Evolutionary conservation across 2,329 filamentous ascomycete species (phyloP), one percentile per base, ranked within the genome.

Genomic region (Monosporascus ibericus): DNA sequence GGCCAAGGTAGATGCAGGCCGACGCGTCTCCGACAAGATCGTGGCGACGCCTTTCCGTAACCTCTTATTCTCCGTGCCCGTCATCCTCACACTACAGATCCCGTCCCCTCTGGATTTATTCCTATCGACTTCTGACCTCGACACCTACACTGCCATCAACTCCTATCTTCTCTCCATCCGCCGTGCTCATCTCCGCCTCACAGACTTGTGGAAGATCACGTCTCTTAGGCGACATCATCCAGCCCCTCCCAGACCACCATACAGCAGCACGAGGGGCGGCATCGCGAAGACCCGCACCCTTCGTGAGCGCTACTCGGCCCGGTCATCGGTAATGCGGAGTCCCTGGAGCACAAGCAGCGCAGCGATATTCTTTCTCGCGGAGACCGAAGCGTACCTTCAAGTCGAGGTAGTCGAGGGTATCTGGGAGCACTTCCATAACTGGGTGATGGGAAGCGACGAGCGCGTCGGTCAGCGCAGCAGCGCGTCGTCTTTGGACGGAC

Each of bases 301-400:
- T 11, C 81, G 90, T 27, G 72, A 81, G 59, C 80, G 88, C 48
- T 81, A 85, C 59, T 82, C 82, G 25, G 66, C 73, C 17, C 80
- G 92, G 18, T 78, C 81, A 5, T 76, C 78, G 36, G 79, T 81
- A 0, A 87, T 95, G 78, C 84, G 94, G 17, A 87, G 85, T 57
- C 81, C 92, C 1, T 99, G 94, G 94, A 92, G 91, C 0, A 95
- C 90, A 0, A 87, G 88, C 60, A 91, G 88, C 63, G 88, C 91
- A 2, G 87, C 90, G 1, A 82, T 95, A 4, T 96, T 96, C 71
- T 88, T 97, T 60, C 76, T 97, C 3, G 90, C 88, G 0, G 92
- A 96, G 66, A 86, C 90, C 15, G 88, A 92, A 59, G 84, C 84
- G 3, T 97, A 95, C 63, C 84, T 97, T 44, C 92, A 96, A 68